Conservation (phyloP, 352 stramenopile genomes). For the Phytophthora crassamura region DNA sequence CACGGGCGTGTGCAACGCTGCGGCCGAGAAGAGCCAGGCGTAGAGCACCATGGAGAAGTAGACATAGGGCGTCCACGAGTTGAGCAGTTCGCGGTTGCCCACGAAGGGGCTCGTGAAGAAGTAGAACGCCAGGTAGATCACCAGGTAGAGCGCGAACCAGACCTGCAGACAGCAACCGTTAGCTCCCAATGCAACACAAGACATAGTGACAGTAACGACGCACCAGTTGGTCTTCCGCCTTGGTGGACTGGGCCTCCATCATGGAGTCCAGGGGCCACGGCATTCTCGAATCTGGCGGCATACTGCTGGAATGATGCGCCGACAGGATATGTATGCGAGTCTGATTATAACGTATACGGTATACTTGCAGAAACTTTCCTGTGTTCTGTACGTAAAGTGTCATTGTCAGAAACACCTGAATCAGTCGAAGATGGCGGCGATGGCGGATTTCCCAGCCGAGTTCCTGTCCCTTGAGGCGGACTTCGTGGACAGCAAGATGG, state of each 20-base stretch:
- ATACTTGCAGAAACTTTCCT: too few relatives aligned
- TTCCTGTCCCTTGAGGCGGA: slow-evolving; percentile 81
- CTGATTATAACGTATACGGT: too few relatives aligned
- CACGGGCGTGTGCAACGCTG: slow-evolving; percentile 76
- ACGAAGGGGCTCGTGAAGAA: slow-evolving; percentile 91
- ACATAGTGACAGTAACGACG: slow-evolving; percentile 1
- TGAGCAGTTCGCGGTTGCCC: slow-evolving; percentile 82
- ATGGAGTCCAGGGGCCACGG: slow-evolving; percentile 7
- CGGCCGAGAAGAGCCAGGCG: slow-evolving; percentile 82
- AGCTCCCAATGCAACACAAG: background rate
- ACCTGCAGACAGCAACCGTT: slow-evolving; percentile 44
- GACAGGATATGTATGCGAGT: too few relatives aligned
- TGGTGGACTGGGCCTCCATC: slow-evolving; percentile 30
- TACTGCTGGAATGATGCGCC: too few relatives aligned
- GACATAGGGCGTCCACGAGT: slow-evolving; percentile 88
- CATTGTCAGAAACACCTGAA: background rate
- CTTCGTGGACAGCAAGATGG: slow-evolving; percentile 84
- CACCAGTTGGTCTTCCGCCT: slow-evolving; percentile 51
- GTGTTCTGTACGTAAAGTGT: too few relatives aligned
- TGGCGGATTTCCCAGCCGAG: slow-evolving; percentile 55
- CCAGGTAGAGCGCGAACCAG: slow-evolving; percentile 85
- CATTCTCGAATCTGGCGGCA: slow-evolving; percentile 1
- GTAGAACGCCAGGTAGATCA: slow-evolving; percentile 88
- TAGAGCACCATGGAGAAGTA: slow-evolving; percentile 90
- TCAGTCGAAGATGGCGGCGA: slow-evolving; percentile 17